Conservation (phyloP, 176 grass and related monocot genomes). For the Calamus simplicifolius region DNA sequence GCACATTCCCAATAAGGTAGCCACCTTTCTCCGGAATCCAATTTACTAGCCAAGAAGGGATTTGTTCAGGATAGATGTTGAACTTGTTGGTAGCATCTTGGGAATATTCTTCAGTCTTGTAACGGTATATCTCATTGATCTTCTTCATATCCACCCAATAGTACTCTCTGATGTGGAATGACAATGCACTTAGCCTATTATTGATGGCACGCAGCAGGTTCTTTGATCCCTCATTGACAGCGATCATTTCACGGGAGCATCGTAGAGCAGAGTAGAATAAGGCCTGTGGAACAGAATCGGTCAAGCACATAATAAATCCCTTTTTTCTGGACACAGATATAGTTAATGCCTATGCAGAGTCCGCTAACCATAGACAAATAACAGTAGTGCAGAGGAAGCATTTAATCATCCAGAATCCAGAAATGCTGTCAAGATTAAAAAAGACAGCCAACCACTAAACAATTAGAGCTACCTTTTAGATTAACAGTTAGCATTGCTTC, state of each 20-base stretch:
- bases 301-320: background rate
- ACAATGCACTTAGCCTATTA: conserved; percentile 72
- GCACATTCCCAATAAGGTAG: conserved; percentile 75
- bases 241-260: conserved; percentile 73
- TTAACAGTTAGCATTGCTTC: no score
- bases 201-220: conserved; percentile 63
- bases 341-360: no score
- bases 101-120: conserved; percentile 87
- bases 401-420: no score
- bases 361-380: background rate
- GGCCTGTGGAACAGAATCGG: conserved; percentile 33
- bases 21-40: conserved; percentile 84
- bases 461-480: no score
- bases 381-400: no score
- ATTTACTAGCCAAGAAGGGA: conserved; percentile 75
- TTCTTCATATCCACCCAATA: conserved; percentile 88
- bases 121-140: conserved; percentile 84
- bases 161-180: conserved; percentile 78
- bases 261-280: conserved; percentile 73
- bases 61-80: conserved; percentile 84
- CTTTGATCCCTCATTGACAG: conserved; percentile 46
- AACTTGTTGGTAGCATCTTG: conserved; percentile 85
- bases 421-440: no score
- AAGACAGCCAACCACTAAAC: no score
- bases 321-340: no score